A percentile compares a stretch with the other conserved stretches of the same genome.
Conservation (phyloP, 352 stramenopile genomes). For the Globisporangium rhizosaccharum region DNA sequence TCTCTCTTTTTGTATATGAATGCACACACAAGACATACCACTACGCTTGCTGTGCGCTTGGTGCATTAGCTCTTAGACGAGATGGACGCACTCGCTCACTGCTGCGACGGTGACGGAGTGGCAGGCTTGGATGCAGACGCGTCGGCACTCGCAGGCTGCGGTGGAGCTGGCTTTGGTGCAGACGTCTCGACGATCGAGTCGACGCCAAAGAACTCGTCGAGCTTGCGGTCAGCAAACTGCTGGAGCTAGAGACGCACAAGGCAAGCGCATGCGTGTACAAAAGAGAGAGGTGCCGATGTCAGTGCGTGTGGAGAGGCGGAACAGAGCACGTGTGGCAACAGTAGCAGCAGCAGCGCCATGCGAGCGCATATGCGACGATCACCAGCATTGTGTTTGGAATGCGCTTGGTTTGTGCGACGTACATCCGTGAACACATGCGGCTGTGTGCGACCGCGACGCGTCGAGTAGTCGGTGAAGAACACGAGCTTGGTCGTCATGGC, state of each 20-base stretch:
- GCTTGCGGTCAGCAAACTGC: constrained; percentile 69
- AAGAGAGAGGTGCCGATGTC: neutral
- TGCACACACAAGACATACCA: neutral
- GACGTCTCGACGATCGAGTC: constrained; percentile 41
- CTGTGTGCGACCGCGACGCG: constrained; percentile 38
- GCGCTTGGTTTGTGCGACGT: constrained; percentile 6
- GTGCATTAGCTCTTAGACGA: neutral
- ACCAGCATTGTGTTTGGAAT: no score
- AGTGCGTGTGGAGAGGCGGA: neutral
- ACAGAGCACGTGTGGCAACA: neutral
- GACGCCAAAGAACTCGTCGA: constrained; percentile 87
- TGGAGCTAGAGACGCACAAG: constrained; percentile 36
- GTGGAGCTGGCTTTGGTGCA: constrained; percentile 9
- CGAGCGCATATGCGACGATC: neutral
- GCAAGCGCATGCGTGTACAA: neutral
- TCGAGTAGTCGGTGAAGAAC: constrained; percentile 80
- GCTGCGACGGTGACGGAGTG: neutral
- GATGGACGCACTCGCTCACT: neutral
- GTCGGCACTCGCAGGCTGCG: neutral
- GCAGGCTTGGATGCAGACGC: neutral
- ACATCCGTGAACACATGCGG: constrained; percentile 80
- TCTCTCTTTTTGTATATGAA: neutral
- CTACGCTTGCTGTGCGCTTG: neutral
- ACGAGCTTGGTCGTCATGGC: constrained; percentile 83
- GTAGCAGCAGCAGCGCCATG: neutral